Conservation (phyloP, 2,329 filamentous ascomycete genomes). For the Teratosphaeria nubilosa region DNA sequence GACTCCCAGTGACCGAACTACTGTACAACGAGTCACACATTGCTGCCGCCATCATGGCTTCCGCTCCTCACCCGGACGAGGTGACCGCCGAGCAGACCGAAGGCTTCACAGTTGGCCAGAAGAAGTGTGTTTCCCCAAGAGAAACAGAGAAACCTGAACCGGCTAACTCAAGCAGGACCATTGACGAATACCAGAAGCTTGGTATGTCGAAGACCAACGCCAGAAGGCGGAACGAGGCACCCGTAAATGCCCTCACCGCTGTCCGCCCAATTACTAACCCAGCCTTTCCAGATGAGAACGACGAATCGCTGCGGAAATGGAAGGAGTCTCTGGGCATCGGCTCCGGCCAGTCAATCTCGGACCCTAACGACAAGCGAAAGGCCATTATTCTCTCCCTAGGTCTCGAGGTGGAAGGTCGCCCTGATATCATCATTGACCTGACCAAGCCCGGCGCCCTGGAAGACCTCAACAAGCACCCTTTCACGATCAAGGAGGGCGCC, state of each 20-base stretch:
- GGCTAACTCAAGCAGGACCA: constrained; percentile 39
- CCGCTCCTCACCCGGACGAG: constrained; percentile 55
- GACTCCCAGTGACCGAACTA: background rate
- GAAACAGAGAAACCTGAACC: background rate
- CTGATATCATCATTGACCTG: constrained; percentile 82
- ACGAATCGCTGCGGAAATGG: constrained; percentile 94
- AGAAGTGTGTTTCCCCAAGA: constrained; percentile 48
- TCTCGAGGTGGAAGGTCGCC: constrained; percentile 70
- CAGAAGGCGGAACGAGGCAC: background rate
- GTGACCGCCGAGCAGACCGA: constrained; percentile 78
- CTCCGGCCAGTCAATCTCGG: constrained; percentile 42
- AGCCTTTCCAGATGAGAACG: constrained; percentile 48
- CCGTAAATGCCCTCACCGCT: background rate
- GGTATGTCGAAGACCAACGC: constrained; percentile 29
- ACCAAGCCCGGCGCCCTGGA: constrained; percentile 61
- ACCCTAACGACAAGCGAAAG: constrained; percentile 66
- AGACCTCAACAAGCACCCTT: constrained; percentile 79
- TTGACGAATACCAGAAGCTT: constrained; percentile 88
- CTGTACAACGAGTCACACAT: background rate
- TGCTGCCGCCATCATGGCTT: constrained; percentile 17
- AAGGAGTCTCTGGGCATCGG: constrained; percentile 90
- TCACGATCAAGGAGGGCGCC: constrained; percentile 93
- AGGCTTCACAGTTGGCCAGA: constrained; percentile 93
- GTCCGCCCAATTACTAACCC: constrained; percentile 1
- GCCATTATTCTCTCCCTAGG: constrained; percentile 89